Base-by-base conservation (phyloP, 805 yeast genomes). In the Kodamaea nitidulidarum region DNA sequence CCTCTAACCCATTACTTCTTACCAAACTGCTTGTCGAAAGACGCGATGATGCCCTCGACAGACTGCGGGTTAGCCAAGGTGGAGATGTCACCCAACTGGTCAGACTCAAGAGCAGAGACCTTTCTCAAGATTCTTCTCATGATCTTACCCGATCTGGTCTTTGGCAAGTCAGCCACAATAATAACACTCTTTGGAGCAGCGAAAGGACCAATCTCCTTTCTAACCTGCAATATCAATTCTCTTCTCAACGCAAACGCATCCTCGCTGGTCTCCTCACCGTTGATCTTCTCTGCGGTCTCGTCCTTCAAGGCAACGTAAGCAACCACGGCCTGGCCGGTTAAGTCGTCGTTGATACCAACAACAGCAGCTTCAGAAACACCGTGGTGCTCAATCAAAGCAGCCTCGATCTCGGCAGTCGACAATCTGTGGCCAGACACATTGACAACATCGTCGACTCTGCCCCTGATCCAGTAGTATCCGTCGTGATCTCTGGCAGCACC, bases 401-500 rank as follows among this genome's bases (percentile, higher is more conserved):
- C 85, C 65, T 85, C 95, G 50, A 85, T 84, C 63, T 85, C 95
- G 26, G 95, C 88, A 35, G 95, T 85, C n/a, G 93, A 84, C 52
- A 85, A 70, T 60, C 95, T 73, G 67, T 85, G 95, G 41, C 95
- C 95, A 25, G 88, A 80, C 30, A 85, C 93, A 57, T 85, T 85
- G 38, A 85, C 95, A 44, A 85, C 95, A 60, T 85, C 95, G 61
- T 85, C 95, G 45, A 85, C 93, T 67, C 95, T 75, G 41, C 95
- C 95, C 54, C 84, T 63, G 48, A 85, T 84, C 90, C 93, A 85
- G 66, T 78, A 81, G 68, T 76, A 85, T 4, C 95, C 95, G 57
- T 84, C 91, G 49, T 75, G 70, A 58, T 85, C 95, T 57, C 90
- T 75, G 14, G 88, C 91, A 18, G 91, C 93, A 64, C 95, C 95